Conservation (phyloP, 352 stramenopile species). For the Phytophthora idaei region DNA sequence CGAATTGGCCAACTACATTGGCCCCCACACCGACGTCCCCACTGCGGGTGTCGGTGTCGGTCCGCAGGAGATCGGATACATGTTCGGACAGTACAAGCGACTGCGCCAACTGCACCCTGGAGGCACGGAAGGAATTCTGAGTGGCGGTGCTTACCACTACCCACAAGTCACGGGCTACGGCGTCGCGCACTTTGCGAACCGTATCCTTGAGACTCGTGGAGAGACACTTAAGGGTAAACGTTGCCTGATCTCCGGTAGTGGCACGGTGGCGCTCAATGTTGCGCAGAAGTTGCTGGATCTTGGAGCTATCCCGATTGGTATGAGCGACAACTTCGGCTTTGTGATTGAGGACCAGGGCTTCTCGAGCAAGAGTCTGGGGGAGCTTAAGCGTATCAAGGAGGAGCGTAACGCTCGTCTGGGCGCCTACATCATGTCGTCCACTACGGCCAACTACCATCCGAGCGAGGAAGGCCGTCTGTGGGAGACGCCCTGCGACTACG, state of each 20-base stretch:
- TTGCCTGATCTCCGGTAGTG: conserved; percentile 95
- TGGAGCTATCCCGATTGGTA: conserved; percentile 95
- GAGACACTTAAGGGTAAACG: conserved; percentile 96
- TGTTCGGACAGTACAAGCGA: conserved; percentile 99
- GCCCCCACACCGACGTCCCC: conserved; percentile 94
- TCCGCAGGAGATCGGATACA: conserved; percentile 94
- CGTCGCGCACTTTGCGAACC: conserved; percentile 95
- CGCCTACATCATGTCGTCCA: conserved; percentile 91
- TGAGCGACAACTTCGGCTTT: conserved; percentile 96
- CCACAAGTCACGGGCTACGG: conserved; percentile 94
- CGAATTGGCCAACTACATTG: conserved; percentile 98
- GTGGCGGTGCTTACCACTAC: conserved; percentile 89
- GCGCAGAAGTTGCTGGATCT: conserved; percentile 95
- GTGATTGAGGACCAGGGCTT: conserved; percentile 95
- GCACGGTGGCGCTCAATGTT: conserved; percentile 94
- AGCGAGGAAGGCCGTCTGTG: conserved; percentile 81
- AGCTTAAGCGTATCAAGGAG: conserved; percentile 84
- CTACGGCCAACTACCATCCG: conserved; percentile 87
- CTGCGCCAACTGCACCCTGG: conserved; percentile 86
- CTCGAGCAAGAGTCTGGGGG: conserved; percentile 64
- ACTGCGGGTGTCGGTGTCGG: conserved; percentile 95
- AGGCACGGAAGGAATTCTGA: conserved; percentile 89
- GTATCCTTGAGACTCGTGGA: conserved; percentile 91
- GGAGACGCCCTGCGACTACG: conserved; percentile 94
- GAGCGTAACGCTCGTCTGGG: conserved; percentile 82